Evolutionary conservation across 1,139 yeast species (phyloP), one percentile per base, ranked within the genome.

Genomic region (Pichia sp.): DNA sequence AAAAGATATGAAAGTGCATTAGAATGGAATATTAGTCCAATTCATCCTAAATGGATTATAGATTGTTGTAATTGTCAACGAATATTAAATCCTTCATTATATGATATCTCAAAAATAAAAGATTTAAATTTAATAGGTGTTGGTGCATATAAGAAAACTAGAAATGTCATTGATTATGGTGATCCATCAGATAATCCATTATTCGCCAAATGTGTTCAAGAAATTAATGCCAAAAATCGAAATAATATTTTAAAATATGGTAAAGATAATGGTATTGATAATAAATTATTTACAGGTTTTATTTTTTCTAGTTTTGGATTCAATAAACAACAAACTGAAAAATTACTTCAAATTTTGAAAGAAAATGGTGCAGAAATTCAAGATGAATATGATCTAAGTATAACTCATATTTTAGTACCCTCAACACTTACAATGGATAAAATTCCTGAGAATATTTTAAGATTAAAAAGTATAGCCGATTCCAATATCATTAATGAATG

Each of bases 21-120:
- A 7, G 80, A 78, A 56, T 82, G 92, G 90, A 69, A 69, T 6
- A 74, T 80, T 3, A 83, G 86, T 1, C 73, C 80, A 1, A 76
- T 87, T 3, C 89, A 84, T 58, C 92, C 94, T 0, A 64, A 76
- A 42, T 89, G 95, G 94, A 62, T 89, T 3, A 56, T 73, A 23
- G 87, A 86, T 59, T 77, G 86, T 39, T 59, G 78, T 4, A 66
- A 69, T 38, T 67, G 95, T 50, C 77, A 75, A 4, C 87, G 87
- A 0, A 68, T 78, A 3, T 60, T 87, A 41, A 74, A 73, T 28
- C 69, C 67, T 41, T 70, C 71, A 44, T 79, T 75, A 55, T 72
- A 73, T 54, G 64, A 70, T 40, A 54, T 74, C 28, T 64, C 63
- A 9, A 54, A 63, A 25, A 51, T 65, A 1, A 53, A 52, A 12